phyloP scores from a whole-genome alignment of 2,329 filamentous ascomycete species.

The Colletotrichum brevisporum region DNA sequence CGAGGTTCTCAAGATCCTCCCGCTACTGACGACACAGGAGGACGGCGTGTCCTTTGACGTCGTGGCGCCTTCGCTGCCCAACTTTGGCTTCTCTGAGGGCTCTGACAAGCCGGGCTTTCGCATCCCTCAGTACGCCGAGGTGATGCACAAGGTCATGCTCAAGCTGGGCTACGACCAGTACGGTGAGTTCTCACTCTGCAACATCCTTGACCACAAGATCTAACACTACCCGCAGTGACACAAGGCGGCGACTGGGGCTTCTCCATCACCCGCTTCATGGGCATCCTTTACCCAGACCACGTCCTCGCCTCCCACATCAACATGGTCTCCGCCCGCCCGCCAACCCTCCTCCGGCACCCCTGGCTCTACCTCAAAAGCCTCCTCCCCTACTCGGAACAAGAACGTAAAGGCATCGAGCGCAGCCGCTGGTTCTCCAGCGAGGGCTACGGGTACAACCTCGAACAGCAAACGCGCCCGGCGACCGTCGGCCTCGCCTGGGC shows the following conservation, averaged over 20 bases:
- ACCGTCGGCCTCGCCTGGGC: slow-evolving; percentile 79
- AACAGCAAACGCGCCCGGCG: slow-evolving; percentile 78
- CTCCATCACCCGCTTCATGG: slow-evolving; percentile 74
- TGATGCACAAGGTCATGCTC: slow-evolving; percentile 77
- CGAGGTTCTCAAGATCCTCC: slow-evolving; percentile 75
- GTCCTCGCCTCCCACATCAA: slow-evolving; percentile 75
- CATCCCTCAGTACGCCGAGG: slow-evolving; percentile 61
- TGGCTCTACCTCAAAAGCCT: slow-evolving; percentile 70
- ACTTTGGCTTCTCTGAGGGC: slow-evolving; percentile 65
- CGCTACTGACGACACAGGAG: slow-evolving; percentile 54
- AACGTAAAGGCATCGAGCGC: slow-evolving; percentile 67
- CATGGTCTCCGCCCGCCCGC: slow-evolving; percentile 61
- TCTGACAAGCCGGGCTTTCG: slow-evolving; percentile 49
- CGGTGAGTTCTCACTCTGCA: slow-evolving; percentile 49
- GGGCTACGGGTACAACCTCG: slow-evolving; percentile 70
- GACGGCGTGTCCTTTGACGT: slow-evolving; percentile 65
- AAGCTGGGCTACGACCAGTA: slow-evolving; percentile 76
- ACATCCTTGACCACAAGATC: fast-evolving
- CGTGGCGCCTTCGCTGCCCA: slow-evolving; percentile 70
- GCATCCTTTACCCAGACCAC: slow-evolving; percentile 68
- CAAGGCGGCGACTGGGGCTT: slow-evolving; percentile 82
- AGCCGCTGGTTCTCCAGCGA: slow-evolving; percentile 70
- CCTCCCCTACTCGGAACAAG: slow-evolving; percentile 66
- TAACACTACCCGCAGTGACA: slow-evolving; percentile 54
- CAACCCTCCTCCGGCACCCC: slow-evolving; percentile 66